phyloP scores from a whole-genome alignment of 768 basidiomycete genomes.

The Lactifluus rugatus region DNA sequence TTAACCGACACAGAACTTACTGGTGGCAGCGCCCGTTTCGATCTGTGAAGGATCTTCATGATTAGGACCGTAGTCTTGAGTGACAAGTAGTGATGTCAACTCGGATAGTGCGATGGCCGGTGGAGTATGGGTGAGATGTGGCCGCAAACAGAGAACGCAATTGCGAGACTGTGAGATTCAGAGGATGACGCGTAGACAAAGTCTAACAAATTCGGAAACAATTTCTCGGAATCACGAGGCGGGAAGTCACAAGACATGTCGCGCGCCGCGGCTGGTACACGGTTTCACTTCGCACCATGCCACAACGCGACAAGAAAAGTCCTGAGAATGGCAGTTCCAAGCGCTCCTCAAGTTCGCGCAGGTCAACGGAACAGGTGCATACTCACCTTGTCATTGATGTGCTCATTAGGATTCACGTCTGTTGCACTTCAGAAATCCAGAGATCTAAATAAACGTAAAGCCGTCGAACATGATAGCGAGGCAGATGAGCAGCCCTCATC shows the following conservation, averaged over 20 bases:
- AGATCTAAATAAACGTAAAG: conserved; percentile 4
- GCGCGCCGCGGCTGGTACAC: not conserved
- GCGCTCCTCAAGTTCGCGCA: not conserved
- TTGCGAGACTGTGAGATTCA: not conserved
- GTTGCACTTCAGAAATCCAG: not conserved
- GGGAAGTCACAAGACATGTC: not conserved
- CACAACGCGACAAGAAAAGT: not conserved
- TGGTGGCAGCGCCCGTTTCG: conserved; percentile 71
- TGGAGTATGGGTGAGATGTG: not conserved
- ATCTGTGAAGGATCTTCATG: conserved; percentile 86
- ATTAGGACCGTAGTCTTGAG: conserved; percentile 41
- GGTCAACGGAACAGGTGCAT: not conserved
- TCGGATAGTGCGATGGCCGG: not conserved
- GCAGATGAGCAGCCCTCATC: not conserved
- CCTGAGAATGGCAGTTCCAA: not conserved
- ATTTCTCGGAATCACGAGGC: conserved; percentile 13
- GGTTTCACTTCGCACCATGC: not conserved
- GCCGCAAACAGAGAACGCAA: conserved; percentile 3
- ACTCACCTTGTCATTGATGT: not conserved
- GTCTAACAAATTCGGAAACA: not conserved
- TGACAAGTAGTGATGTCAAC: not conserved
- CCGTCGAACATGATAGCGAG: not conserved
- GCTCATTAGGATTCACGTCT: not conserved
- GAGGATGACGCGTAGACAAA: conserved; percentile 16
- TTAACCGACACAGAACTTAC: conserved; percentile 36